Conservation (phyloP, 2,329 filamentous ascomycete genomes). For the Neoscytalidium dimidiatum region DNA sequence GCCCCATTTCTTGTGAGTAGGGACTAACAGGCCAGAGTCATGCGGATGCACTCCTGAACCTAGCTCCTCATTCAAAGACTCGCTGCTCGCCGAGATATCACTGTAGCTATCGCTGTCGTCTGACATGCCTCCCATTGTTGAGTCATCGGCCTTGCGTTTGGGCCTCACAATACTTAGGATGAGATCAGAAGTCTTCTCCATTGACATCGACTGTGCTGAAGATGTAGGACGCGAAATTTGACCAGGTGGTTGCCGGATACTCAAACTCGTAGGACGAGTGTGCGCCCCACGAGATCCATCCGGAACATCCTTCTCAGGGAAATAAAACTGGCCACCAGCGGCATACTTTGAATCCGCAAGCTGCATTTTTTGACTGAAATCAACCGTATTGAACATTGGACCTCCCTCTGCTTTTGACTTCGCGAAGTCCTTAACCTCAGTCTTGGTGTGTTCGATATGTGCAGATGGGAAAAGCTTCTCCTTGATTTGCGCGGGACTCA, state of each 20-base stretch:
- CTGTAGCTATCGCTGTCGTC: constrained; percentile 11
- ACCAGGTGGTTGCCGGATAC: neutral
- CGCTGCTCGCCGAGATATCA: constrained; percentile 8
- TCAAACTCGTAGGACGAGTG: neutral
- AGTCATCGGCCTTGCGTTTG: neutral
- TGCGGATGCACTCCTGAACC: neutral
- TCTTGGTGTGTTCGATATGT: neutral
- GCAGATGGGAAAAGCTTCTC: constrained; percentile 8
- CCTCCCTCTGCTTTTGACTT: constrained; percentile 28
- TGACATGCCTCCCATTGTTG: neutral
- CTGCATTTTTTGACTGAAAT: constrained; percentile 52
- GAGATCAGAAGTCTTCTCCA: neutral
- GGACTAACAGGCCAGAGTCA: neutral
- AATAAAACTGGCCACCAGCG: constrained; percentile 46
- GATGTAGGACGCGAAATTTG: constrained; percentile 4
- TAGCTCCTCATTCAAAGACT: neutral
- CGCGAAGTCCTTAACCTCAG: neutral
- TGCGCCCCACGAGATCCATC: neutral
- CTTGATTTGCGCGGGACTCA: constrained; percentile 14
- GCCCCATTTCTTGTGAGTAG: neutral
- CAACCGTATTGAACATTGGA: constrained; percentile 54
- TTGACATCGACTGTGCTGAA: neutral
- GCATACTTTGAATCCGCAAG: constrained; percentile 57
- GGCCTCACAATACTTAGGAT: constrained; percentile 3
- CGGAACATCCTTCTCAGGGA: constrained; percentile 9